Base-by-base conservation (phyloP, 768 basidiomycete species). In the Podaxis pistillaris region DNA sequence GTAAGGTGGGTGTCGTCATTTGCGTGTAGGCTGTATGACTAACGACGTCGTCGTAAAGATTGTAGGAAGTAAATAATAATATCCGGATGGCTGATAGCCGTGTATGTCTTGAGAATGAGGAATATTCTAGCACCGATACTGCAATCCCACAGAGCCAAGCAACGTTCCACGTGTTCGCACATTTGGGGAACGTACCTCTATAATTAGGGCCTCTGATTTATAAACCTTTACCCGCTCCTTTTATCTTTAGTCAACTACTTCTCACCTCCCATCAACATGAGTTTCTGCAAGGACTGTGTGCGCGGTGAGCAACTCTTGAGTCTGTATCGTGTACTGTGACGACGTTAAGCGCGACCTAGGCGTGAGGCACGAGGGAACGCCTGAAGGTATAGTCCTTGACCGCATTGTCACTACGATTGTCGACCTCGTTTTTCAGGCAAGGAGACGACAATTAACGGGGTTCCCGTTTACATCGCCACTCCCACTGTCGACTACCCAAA, bases 381-480 rank as follows among this genome's bases (percentile, higher is more conserved):
- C 79, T 1, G 66, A 77, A 70, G 83, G 84, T 81, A 69, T 38
- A 62, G 49, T 3, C 2, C 33, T 5, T 38, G 17, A 15, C 54
- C 40, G 36, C 15, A 4, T 36, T 54, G 11, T 37, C 36, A 46
- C 2, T 26, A 22, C 22, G 22, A 24, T 13, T 24, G 3, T 49
- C 4, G 1, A 52, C 30, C 50, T 37, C 38, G 15, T 3, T 47
- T 22, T 2, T 46, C 58, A 86, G 86, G 86, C 26, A 78, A 77
- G 68, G 71, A 75, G 67, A 79, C 83, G 64, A 64, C 68, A 26
- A 77, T 87, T 61, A 76, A 71, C 26, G 85, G 83, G 2, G 76
- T 86, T 51, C 69, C 74, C 7, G 76, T 73, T 64, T 88, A 89
- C 64, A 76, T 86, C 56, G 81, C 82, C 1, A 84, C 81, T 0